Evolutionary conservation across 2,329 filamentous ascomycete species (phyloP), one percentile per base, ranked within the genome.

Genomic region (Ilyonectria mors-panacis): DNA sequence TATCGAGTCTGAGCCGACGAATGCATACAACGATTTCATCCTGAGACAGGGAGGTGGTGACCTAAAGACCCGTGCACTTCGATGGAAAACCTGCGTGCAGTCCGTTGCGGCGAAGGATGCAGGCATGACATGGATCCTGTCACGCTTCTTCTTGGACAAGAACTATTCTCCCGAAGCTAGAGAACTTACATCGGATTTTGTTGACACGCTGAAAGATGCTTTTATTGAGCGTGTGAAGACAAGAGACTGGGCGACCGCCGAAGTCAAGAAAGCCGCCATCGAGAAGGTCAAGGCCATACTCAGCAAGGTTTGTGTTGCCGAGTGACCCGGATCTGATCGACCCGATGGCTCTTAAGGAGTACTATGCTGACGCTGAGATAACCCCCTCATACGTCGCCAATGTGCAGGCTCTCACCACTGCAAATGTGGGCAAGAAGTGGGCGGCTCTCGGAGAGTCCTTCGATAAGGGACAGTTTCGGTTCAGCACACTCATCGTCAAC

Each of bases 291-390:
- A 89, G 69, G 89, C 91, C 64, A 92, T 93, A 69, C 81, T 87
- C 19, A 89, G 91, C 70, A 92, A 92, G 76, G 90, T 93, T 93
- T 59, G 91, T 90, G 1, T 92, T 91, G 73, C 90, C 90, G 1
- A 89, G 86, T 2, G 87, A 85, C 65, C 91, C 91, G 2, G 83
- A 92, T 67, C 86, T 92, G 42, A 84, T 87, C 77, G 84, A 92
- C 66, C 86, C 91, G 0, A 77, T 81, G 9, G 84, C 81, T 7
- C 81, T 93, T 2, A 79, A 85, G 17, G 76, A 85, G 1, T 92
- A 89, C 75, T 93, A 93, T 75, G 76, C 78, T 2, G 77, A 79
- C 0, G 80, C 91, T 26, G 80, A 86, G 3, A 81, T 92, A 2
- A 78, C 83, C 0, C 78, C 83, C 5, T 80, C 82, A 0, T 89